phyloP scores from a whole-genome alignment of 2,329 filamentous ascomycete genomes.

The Claviceps citrina region DNA sequence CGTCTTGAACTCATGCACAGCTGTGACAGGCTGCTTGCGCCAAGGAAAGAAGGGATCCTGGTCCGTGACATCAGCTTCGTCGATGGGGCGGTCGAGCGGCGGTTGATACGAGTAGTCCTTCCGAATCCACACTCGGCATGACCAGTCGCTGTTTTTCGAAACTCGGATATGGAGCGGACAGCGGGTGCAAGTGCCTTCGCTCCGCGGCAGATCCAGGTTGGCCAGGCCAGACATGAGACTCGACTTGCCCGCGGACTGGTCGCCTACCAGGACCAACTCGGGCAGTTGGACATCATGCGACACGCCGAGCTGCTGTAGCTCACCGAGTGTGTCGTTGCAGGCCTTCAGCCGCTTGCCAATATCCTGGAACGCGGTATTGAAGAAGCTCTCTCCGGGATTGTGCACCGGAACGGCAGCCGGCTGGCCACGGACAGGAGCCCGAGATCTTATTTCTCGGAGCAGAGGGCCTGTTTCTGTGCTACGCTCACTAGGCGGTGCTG shows the following conservation, averaged over 20 bases:
- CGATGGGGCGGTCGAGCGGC: slow-evolving; percentile 22
- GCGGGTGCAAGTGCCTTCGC: slow-evolving; percentile 58
- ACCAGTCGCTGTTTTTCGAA: slow-evolving; percentile 44
- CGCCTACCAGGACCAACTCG: slow-evolving; percentile 68
- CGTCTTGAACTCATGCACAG: slow-evolving; percentile 44
- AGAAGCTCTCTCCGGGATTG: slow-evolving; percentile 23
- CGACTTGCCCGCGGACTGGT: slow-evolving; percentile 74
- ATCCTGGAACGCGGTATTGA: slow-evolving; percentile 29
- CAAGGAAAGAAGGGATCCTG: slow-evolving; percentile 50
- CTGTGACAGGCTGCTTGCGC: slow-evolving; percentile 31
- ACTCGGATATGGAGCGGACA: slow-evolving; percentile 71
- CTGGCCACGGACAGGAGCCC: slow-evolving; percentile 7
- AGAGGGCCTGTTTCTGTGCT: slow-evolving; percentile 22
- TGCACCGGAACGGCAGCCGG: slow-evolving; percentile 8
- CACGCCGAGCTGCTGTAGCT: slow-evolving; percentile 58
- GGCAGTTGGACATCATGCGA: slow-evolving; percentile 57
- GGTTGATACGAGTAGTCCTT: slow-evolving; percentile 45
- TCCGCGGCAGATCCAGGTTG: slow-evolving; percentile 56
- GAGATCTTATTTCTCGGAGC: slow-evolving; percentile 22
- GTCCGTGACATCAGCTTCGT: slow-evolving; percentile 31
- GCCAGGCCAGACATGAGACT: slow-evolving; percentile 49
- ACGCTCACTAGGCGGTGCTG: slow-evolving; percentile 24
- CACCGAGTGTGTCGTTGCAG: slow-evolving; percentile 49
- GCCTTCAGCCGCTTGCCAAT: slow-evolving; percentile 50
- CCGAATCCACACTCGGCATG: slow-evolving; percentile 51